A percentile compares a stretch with the other conserved stretches of the same genome.
phyloP scores from a whole-genome alignment of 148 eudicot species.

The Hydrangea macrophylla region DNA sequence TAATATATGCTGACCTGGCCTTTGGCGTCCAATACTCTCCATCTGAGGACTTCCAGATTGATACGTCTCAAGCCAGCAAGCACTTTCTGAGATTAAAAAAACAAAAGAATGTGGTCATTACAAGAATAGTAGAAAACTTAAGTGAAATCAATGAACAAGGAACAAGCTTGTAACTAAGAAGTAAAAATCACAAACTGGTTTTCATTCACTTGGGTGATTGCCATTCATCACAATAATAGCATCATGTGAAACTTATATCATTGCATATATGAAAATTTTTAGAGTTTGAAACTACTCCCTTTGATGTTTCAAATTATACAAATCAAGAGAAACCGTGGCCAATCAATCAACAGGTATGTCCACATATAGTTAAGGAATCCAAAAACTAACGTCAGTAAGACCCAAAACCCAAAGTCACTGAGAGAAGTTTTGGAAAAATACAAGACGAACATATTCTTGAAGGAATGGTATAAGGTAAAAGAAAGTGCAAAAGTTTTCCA shows the following conservation, averaged over 20 bases:
- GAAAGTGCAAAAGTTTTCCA: neutral
- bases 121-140: no score
- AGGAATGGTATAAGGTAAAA: neutral
- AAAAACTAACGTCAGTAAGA: neutral
- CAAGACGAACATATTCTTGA: neutral
- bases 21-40: conserved; percentile 94
- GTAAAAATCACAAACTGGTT: neutral
- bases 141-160: neutral
- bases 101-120: no score
- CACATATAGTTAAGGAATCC: no score
- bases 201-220: no score
- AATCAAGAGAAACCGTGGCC: neutral
- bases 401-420: no score
- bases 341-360: neutral
- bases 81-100: no score
- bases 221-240: no score
- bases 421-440: neutral
- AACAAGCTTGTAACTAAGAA: neutral
- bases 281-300: neutral
- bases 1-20: conserved; percentile 62
- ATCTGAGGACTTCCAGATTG: conserved; percentile 84
- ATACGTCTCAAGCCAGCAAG: conserved; percentile 85
- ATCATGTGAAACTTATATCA: conserved; percentile 5
- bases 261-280: neutral
- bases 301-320: neutral